phyloP scores from a whole-genome alignment of 352 stramenopile genomes.

The Phytopythium kandeliae region DNA sequence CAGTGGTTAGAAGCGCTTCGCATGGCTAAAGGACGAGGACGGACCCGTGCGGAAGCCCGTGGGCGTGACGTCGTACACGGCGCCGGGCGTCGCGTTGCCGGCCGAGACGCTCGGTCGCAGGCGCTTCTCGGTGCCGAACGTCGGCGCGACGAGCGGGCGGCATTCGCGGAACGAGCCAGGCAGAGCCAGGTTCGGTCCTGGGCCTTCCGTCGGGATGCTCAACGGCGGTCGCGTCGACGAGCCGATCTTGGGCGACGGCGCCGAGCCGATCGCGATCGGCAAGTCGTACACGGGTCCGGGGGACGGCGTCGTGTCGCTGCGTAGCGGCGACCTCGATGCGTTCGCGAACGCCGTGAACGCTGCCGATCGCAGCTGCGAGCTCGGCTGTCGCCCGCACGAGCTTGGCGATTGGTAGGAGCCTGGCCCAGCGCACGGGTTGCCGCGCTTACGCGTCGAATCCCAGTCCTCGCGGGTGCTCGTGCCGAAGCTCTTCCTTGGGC shows the following conservation, averaged over 20 bases:
- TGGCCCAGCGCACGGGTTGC: conserved; percentile 55
- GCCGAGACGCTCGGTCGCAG: conserved; percentile 19
- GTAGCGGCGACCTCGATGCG: conserved; percentile 31
- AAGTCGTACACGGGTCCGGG: conserved; percentile 77
- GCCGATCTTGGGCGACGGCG: conserved; percentile 51
- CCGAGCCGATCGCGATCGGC: conserved; percentile 33
- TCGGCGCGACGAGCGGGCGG: conserved; percentile 45
- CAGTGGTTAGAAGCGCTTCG: conserved; percentile 50
- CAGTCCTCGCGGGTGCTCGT: conserved; percentile 76
- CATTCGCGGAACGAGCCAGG: conserved; percentile 43
- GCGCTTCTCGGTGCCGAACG: conserved; percentile 64
- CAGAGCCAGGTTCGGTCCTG: conserved; percentile 61
- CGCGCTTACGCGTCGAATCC: conserved; percentile 55
- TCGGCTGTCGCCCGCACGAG: conserved; percentile 60
- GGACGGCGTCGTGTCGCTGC: conserved; percentile 54
- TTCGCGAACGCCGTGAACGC: conserved; percentile 62
- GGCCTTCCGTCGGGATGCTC: conserved; percentile 42
- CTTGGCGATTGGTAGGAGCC: conserved; percentile 55
- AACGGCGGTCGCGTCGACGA: conserved; percentile 49
- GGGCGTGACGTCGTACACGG: conserved; percentile 63
- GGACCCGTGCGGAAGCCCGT: conserved; percentile 60
- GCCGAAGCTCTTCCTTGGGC: conserved; percentile 67
- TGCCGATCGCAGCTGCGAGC: conserved; percentile 40
- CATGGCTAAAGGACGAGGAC: conserved; percentile 53
- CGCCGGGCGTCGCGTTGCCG: conserved; percentile 32